A percentile compares a stretch with the other conserved stretches of the same genome.
Evolutionary conservation across 148 eudicot species (phyloP).

Genomic region (Chenopodium suecicum): DNA sequence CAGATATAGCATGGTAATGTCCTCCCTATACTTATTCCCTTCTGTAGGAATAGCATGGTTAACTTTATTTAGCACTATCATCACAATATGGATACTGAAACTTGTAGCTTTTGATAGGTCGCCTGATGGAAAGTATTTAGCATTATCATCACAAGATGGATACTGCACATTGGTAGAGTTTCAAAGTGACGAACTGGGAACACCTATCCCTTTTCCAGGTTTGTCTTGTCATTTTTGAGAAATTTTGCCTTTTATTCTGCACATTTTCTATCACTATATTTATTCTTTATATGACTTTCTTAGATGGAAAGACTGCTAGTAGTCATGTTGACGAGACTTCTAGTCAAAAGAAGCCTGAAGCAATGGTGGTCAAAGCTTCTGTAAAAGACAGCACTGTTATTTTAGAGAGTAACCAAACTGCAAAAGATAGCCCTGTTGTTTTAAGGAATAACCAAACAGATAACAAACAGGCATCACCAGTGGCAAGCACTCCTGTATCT

Average conservation of each 20-base stretch:
- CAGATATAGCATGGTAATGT: conserved; percentile 86
- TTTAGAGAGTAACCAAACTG: conserved; percentile 26
- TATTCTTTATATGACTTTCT: background rate
- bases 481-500: conserved; percentile 29
- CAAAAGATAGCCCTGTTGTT: conserved; percentile 19
- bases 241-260: background rate
- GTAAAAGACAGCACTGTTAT: conserved; percentile 18
- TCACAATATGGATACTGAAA: background rate
- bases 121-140: conserved; percentile 66
- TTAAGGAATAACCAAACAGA: conserved; percentile 24
- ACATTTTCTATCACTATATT: background rate
- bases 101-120: conserved; percentile 48
- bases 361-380: conserved; percentile 27
- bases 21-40: background rate
- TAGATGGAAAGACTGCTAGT: conserved; percentile 32
- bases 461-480: conserved; percentile 21
- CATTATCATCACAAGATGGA: conserved; percentile 92
- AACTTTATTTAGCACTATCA: background rate
- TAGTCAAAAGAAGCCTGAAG: conserved; percentile 26
- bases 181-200: conserved; percentile 74
- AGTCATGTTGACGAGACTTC: conserved; percentile 19
- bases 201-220: conserved; percentile 64
- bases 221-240: conserved; percentile 13
- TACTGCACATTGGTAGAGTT: conserved; percentile 91
- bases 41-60: background rate